A percentile compares a stretch with the other conserved stretches of the same genome.
Conservation (phyloP, 164 flowering plant genomes). For the Santalum album region DNA sequence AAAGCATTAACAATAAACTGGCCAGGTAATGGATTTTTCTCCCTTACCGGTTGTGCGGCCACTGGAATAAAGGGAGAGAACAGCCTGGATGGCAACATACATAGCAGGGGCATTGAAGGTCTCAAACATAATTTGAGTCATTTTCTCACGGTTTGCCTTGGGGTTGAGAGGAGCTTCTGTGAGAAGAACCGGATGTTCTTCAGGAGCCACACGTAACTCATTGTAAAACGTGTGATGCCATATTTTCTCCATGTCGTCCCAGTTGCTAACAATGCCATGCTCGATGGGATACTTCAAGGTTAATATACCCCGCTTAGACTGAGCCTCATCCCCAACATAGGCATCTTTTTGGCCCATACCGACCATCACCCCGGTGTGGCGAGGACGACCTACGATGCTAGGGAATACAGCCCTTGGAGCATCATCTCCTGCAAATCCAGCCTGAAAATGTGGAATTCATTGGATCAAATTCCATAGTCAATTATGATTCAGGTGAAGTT, state of each 20-base stretch:
- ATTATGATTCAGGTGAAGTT: too few relatives aligned
- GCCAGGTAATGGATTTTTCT: too few relatives aligned
- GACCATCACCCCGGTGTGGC: slow-evolving; percentile 48
- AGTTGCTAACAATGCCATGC: slow-evolving; percentile 44
- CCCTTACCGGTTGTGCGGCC: slow-evolving; percentile 44
- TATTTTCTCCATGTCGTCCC: slow-evolving; percentile 48
- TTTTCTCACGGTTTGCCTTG: slow-evolving; percentile 45
- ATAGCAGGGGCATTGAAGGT: slow-evolving; percentile 42
- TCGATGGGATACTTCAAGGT: slow-evolving; percentile 41
- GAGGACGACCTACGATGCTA: slow-evolving; percentile 37
- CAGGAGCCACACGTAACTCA: slow-evolving; percentile 44
- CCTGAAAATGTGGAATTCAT: slow-evolving; percentile 12
- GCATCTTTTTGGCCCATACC: slow-evolving; percentile 49
- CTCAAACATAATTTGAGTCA: slow-evolving; percentile 46
- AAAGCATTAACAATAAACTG: too few relatives aligned
- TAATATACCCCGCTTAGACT: slow-evolving; percentile 42
- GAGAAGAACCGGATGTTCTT: slow-evolving; percentile 41
- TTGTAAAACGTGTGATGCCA: slow-evolving; percentile 50
- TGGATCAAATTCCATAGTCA: too few relatives aligned
- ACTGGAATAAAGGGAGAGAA: slow-evolving; percentile 39
- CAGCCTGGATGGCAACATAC: slow-evolving; percentile 46
- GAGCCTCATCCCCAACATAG: slow-evolving; percentile 45
- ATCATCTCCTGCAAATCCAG: slow-evolving; percentile 41
- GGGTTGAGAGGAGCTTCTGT: slow-evolving; percentile 49
- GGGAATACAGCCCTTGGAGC: slow-evolving; percentile 45